A percentile compares a stretch with the other conserved stretches of the same genome.
Conservation (phyloP, 495 filamentous ascomycete genomes). For the Penicillium paradoxum region DNA sequence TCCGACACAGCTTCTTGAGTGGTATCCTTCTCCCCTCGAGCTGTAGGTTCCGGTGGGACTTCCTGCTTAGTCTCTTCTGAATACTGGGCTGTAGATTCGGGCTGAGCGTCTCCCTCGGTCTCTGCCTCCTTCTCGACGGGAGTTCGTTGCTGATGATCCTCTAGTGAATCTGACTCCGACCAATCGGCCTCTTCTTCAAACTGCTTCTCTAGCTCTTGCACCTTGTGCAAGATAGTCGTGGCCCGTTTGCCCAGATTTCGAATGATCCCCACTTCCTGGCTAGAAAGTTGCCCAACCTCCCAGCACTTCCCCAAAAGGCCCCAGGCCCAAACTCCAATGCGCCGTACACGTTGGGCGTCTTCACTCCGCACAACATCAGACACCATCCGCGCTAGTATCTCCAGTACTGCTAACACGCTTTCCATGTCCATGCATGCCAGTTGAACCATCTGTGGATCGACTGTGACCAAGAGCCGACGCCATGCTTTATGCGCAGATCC, state of each 20-base stretch:
- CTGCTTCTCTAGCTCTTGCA: slow-evolving; percentile 35
- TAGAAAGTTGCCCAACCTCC: slow-evolving; percentile 43
- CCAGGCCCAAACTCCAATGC: slow-evolving; percentile 49
- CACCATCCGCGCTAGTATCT: slow-evolving; percentile 35
- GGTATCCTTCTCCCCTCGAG: slow-evolving; percentile 12
- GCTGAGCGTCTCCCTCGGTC: slow-evolving; percentile 2
- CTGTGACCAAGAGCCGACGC: slow-evolving; percentile 46
- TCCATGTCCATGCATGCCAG: slow-evolving; percentile 63
- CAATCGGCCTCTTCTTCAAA: slow-evolving; percentile 18
- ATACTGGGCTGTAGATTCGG: slow-evolving; percentile 2
- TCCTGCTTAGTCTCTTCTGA: slow-evolving; percentile 15
- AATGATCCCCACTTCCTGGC: slow-evolving; percentile 48
- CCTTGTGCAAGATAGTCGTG: slow-evolving; percentile 37
- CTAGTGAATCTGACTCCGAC: slow-evolving; percentile 20
- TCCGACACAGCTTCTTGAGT: slow-evolving; percentile 8
- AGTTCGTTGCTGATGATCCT: slow-evolving; percentile 15
- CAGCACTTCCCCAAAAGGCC: slow-evolving; percentile 45
- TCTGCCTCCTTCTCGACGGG: slow-evolving; percentile 14
- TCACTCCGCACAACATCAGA: slow-evolving; percentile 40
- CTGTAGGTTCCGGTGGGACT: slow-evolving; percentile 15
- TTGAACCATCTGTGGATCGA: slow-evolving; percentile 62
- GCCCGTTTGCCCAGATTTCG: slow-evolving; percentile 46
- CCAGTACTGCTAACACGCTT: slow-evolving; percentile 50
- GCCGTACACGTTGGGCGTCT: slow-evolving; percentile 42
- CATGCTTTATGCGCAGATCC: slow-evolving; percentile 39